These are phyloP conservation scores for Fraxinus cuspidata DNA, from an alignment of 257 asterid genomes.

Conservation along the genomic window DNA sequence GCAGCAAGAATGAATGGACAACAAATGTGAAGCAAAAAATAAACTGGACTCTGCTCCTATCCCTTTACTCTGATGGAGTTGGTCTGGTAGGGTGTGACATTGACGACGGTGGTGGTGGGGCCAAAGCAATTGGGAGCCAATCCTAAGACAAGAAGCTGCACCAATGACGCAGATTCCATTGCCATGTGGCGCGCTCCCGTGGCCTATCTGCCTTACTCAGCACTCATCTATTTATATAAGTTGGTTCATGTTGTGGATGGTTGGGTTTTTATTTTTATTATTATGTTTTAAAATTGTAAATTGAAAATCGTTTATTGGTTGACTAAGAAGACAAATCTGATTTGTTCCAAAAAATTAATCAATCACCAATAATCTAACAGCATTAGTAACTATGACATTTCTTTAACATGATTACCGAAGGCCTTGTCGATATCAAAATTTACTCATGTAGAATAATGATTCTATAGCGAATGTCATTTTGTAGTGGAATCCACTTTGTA, in stretches of 20 bases:
- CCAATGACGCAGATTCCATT: constrained; percentile 40
- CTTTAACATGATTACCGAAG: neutral
- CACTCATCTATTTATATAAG: neutral
- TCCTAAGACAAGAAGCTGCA: constrained; percentile 44
- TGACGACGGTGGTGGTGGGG: constrained; percentile 45
- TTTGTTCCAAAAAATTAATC: neutral
- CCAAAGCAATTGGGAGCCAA: constrained; percentile 41
- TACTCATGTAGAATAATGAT: neutral
- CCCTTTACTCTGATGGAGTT: neutral
- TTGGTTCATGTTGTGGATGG: neutral
- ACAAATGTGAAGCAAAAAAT: neutral
- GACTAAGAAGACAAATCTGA: neutral
- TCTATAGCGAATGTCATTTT: too few species aligned
- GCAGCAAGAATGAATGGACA: constrained; percentile 7
- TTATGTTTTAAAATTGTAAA: neutral
- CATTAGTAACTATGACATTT: neutral
- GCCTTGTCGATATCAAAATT: too few species aligned
- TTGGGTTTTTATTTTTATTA: too few species aligned
- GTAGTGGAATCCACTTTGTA: too few species aligned
- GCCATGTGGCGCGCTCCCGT: constrained; percentile 47
- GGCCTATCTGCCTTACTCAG: constrained; percentile 21
- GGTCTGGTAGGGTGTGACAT: neutral
- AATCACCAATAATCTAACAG: neutral
- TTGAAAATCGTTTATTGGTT: neutral
- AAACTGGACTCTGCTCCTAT: neutral